phyloP scores from a whole-genome alignment of 108 stramenopile genomes.

The Fragilaria radians region DNA sequence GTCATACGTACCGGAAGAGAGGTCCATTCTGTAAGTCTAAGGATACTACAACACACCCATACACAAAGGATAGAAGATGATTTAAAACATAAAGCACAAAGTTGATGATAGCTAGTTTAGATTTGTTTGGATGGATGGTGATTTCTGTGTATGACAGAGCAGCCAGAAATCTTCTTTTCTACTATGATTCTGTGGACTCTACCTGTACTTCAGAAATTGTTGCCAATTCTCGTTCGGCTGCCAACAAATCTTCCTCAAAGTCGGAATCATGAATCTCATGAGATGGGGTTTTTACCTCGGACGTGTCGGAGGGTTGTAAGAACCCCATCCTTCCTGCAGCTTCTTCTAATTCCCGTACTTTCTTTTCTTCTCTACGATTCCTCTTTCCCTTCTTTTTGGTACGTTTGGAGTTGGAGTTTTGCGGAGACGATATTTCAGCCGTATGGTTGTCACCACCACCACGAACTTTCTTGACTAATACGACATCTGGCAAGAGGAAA shows the following conservation, averaged over 20 bases:
- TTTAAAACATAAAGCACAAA: no score
- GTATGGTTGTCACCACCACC: conserved; percentile 17
- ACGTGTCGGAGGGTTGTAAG: conserved; percentile 21
- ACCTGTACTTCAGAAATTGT: neutral
- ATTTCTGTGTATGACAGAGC: no score
- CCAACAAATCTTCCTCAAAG: conserved; percentile 50
- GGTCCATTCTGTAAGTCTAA: no score
- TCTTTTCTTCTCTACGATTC: conserved; percentile 62
- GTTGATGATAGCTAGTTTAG: no score
- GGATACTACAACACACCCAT: no score
- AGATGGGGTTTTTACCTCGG: conserved; percentile 21
- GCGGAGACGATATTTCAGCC: neutral
- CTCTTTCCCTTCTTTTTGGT: conserved; percentile 50
- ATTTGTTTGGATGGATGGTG: no score
- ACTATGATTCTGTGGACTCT: neutral
- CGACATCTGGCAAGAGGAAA: conserved; percentile 87
- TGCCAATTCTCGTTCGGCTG: conserved; percentile 51
- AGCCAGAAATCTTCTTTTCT: no score
- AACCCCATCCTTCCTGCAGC: conserved; percentile 84
- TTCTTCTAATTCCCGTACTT: conserved; percentile 53
- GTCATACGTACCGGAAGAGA: no score
- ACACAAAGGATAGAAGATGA: no score
- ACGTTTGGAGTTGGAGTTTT: conserved; percentile 30
- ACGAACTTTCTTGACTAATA: conserved; percentile 91
- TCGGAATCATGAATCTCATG: conserved; percentile 52